phyloP scores from a whole-genome alignment of 768 basidiomycete species.

The Polyporus arcularius region DNA sequence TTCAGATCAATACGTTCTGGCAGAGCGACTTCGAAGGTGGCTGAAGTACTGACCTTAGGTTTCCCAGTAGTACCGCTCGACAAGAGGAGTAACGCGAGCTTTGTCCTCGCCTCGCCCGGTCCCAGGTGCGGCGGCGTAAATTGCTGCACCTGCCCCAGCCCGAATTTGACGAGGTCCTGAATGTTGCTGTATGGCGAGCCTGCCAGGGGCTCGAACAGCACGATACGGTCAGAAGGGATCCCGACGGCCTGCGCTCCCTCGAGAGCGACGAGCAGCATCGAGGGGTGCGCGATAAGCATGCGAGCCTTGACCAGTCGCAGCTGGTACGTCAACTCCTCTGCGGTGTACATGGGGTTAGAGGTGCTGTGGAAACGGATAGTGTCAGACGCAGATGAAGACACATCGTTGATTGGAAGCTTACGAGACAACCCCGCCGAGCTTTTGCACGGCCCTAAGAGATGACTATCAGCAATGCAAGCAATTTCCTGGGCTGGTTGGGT shows the following conservation, averaged over 20 bases:
- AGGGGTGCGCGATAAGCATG: constrained; percentile 26
- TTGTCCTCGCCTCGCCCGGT: constrained; percentile 65
- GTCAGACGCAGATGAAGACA: background rate
- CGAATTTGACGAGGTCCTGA: constrained; percentile 50
- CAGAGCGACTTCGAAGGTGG: too few species aligned
- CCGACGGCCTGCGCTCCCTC: constrained; percentile 26
- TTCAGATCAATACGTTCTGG: too few species aligned
- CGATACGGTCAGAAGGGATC: constrained; percentile 25
- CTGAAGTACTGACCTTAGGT: constrained; percentile 46
- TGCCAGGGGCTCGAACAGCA: constrained; percentile 21
- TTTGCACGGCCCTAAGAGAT: constrained; percentile 45
- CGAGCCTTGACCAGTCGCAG: constrained; percentile 25
- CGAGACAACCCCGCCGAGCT: constrained; percentile 58
- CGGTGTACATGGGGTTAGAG: constrained; percentile 34
- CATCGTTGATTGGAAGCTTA: constrained; percentile 30
- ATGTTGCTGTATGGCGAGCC: constrained; percentile 36
- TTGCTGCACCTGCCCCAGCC: constrained; percentile 37
- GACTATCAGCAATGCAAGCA: too few species aligned
- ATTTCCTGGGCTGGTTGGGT: too few species aligned
- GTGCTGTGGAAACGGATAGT: constrained; percentile 13
- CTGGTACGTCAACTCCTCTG: constrained; percentile 33
- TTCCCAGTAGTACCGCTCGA: constrained; percentile 77
- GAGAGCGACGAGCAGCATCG: constrained; percentile 23
- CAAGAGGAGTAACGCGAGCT: constrained; percentile 70
- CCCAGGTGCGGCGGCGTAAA: constrained; percentile 53